These are phyloP conservation scores for Aspergillus nanangensis DNA, from an alignment of 495 filamentous ascomycete species.

Conservation along the genomic window DNA sequence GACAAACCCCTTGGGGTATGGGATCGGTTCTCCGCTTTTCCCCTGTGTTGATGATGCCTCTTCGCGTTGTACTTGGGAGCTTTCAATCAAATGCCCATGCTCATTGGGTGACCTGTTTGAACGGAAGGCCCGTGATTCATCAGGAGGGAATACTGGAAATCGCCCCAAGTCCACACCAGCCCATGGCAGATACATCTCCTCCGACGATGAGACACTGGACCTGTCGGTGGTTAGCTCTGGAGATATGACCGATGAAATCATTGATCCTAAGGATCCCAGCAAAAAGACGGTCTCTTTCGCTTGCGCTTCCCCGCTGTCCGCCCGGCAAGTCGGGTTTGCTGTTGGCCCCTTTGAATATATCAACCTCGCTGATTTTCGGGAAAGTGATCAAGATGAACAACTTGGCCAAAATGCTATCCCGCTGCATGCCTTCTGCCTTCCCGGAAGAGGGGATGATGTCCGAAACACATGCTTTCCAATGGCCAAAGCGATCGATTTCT, in stretches of 20 bases:
- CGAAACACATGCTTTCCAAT: conserved; percentile 77
- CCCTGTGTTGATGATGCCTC: conserved; percentile 84
- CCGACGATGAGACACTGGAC: conserved; percentile 82
- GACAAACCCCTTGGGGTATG: conserved; percentile 68
- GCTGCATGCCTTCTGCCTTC: conserved; percentile 85
- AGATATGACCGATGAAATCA: conserved; percentile 75
- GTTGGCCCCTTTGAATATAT: conserved; percentile 93
- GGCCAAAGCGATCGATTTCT: conserved; percentile 76
- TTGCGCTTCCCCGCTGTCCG: conserved; percentile 62
- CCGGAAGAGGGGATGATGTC: conserved; percentile 72
- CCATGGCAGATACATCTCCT: conserved; percentile 34
- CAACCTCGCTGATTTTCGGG: conserved; percentile 82
- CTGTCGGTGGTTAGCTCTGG: conserved; percentile 88
- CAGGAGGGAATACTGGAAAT: conserved; percentile 7
- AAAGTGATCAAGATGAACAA: conserved; percentile 84
- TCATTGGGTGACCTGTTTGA: conserved; percentile 81
- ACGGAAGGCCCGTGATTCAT: conserved; percentile 27
- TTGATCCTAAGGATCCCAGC: conserved; percentile 65
- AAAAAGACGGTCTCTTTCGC: conserved; percentile 84
- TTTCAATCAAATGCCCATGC: conserved; percentile 78
- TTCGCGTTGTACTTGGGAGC: conserved; percentile 78
- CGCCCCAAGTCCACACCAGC: conserved; percentile 16
- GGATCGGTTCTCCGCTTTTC: conserved; percentile 80
- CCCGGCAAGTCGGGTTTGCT: conserved; percentile 86
- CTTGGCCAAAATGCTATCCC: conserved; percentile 78